Base-by-base conservation (phyloP, 192 early-diverging fungal species). In the Ambispora gerdemannii region DNA sequence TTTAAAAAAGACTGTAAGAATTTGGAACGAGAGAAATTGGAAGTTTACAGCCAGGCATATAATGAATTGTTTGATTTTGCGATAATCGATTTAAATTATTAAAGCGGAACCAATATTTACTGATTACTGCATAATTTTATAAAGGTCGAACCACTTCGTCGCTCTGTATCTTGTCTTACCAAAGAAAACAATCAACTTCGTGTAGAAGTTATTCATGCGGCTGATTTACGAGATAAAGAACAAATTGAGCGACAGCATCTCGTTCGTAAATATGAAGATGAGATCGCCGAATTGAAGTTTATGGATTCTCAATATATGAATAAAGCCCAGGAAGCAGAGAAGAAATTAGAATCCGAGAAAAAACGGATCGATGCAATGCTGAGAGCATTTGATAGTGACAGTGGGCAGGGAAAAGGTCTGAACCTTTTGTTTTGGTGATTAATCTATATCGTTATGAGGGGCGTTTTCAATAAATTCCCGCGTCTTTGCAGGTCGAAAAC, bases 141-240 rank as follows among this genome's bases (percentile, higher is more conserved):
- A 15, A n/a, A 69, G 67, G 31, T 32, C 13, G 67, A 69, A 22
- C 30, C 52, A 17, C 67, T 69, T 56, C 62, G 50, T 30, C 67
- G 67, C 6, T 25, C 52, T 4, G 15, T 56, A 33, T 15, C 7
- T 13, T 10, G 28, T 13, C 1, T 69, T 15, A 69, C 67, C 2
- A 34, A 69, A 35, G 67, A 69, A 56, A 69, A 69, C 35, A 69
- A 69, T 38, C 52, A 69, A n/a, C 67, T 69, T 51, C 51, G 31
- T 0, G 2, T 59, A 17, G 67, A 69, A 22, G 19, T 69, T 15
- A 69, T 69, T 34, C 3, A 69, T 13, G 27, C 17, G 2, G 52
- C 17, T 30, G 67, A 69, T 3, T 20, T 0, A 22, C 4, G n/a
- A 19, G 27, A 25, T 32, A 32, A 51, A 4, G 67, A 69, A 56